Evolutionary conservation across 139 green algal genomes (phyloP), one percentile per base, ranked within the genome.

Genomic region (Pseudopediastrum boryanum): DNA sequence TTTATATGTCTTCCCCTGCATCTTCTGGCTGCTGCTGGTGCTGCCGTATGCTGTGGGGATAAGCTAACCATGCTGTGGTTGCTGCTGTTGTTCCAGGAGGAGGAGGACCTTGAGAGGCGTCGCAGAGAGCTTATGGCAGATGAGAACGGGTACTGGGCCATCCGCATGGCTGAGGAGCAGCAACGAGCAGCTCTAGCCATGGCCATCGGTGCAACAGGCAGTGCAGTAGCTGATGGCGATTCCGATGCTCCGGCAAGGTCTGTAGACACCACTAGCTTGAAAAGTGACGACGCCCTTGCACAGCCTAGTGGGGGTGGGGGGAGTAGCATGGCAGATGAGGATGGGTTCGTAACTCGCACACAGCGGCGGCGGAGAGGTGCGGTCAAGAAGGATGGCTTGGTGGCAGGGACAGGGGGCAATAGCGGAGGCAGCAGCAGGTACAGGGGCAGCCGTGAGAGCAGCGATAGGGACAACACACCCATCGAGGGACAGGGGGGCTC

Each of bases 81-180:
- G 36, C 7, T 66, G 56, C 9, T 64, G 16, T 10, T 3, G 7
- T 41, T 62, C 36, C 85, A 82, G 21, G 88, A 93, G 77, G 90
- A 96, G 82, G 87, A 85, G 78, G 51, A 83, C 16, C 90, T 93
- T 83, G 91, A 93, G 80, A 71, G 59, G 38, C 83, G 91, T n/a
- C 84, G 90, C 21, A 69, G 85, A 79, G 87, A 95, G 86, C 84
- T 96, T 74, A 83, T 96, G 74, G 80, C 44, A 19, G 92, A 96
- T 59, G 85, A 94, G 72, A 76, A 88, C 46, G 90, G 90, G 25
- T 94, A 95, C 82, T 96, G 92, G 92, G 79, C 85, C 29, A 83
- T 89, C 83, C 88, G 91, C 76, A 93, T 91, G 86, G 82, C 80
- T 0, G 84, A 89, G 78, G 89, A 89, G 69, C 76, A 84, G 52